phyloP scores from a whole-genome alignment of 2,329 filamentous ascomycete species.

The Huntiella bhutanensis region DNA sequence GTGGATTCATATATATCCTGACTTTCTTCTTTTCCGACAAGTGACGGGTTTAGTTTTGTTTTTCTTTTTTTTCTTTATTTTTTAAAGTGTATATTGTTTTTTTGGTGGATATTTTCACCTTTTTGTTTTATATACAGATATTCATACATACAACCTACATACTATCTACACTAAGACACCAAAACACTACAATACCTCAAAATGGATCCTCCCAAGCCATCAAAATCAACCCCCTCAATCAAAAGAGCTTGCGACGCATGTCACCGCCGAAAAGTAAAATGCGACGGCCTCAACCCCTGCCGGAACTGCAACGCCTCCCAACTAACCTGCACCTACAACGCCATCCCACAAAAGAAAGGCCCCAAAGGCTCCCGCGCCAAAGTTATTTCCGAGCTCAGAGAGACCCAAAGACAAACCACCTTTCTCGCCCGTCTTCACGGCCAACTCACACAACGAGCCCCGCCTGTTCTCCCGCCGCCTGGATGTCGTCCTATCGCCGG shows the following conservation, averaged over 20 bases:
- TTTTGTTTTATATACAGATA: background rate
- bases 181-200: background rate
- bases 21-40: too few relatives aligned
- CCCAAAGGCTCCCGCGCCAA: slow-evolving; percentile 58
- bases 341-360: slow-evolving; percentile 57
- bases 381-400: slow-evolving; percentile 54
- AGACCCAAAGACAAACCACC: slow-evolving; percentile 47
- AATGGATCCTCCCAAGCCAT: background rate
- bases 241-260: slow-evolving; percentile 54
- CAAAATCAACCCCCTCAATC: slow-evolving; percentile 16
- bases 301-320: slow-evolving; percentile 49
- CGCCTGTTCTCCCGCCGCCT: slow-evolving; percentile 18
- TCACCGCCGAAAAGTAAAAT: slow-evolving; percentile 57
- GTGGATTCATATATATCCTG: too few relatives aligned
- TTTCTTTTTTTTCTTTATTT: too few relatives aligned
- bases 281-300: slow-evolving; percentile 51
- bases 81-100: too few relatives aligned
- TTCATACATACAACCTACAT: background rate
- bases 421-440: slow-evolving; percentile 42
- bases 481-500: slow-evolving; percentile 33
- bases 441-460: slow-evolving; percentile 30
- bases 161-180: background rate
- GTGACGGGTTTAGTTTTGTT: too few relatives aligned
- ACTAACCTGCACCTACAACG: slow-evolving; percentile 54
- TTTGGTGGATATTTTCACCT: too few relatives aligned